phyloP scores from a whole-genome alignment of 192 early-diverging fungal genomes.

The Coemansia sp. region DNA sequence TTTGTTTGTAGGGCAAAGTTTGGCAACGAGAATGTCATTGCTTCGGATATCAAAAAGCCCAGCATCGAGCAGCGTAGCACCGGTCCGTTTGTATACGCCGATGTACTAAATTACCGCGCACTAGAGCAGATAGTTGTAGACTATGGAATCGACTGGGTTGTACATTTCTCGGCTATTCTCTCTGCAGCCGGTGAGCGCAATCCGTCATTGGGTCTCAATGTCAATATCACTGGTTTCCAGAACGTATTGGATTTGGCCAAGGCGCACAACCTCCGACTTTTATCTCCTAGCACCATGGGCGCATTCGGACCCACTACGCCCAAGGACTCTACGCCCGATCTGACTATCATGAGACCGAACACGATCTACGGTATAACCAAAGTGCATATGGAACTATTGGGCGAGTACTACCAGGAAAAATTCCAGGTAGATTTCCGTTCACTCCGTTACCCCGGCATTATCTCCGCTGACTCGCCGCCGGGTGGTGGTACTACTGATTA shows the following conservation, averaged over 20 bases:
- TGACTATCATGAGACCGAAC: conserved; percentile 70
- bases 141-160: conserved; percentile 67
- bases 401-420: conserved; percentile 69
- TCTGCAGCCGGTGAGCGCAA: conserved; percentile 72
- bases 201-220: conserved; percentile 59
- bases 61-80: conserved; percentile 48
- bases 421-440: conserved; percentile 69
- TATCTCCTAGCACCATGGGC: conserved; percentile 70
- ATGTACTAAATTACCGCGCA: conserved; percentile 65
- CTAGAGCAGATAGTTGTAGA: conserved; percentile 68
- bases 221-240: conserved; percentile 71
- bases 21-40: conserved; percentile 65
- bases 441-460: conserved; percentile 67
- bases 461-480: conserved; percentile 67
- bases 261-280: conserved; percentile 60
- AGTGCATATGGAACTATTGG: conserved; percentile 67
- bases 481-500: conserved; percentile 73
- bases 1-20: conserved; percentile 52
- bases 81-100: conserved; percentile 69
- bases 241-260: conserved; percentile 67
- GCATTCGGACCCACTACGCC: conserved; percentile 70
- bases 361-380: conserved; percentile 74
- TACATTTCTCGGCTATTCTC: conserved; percentile 69
- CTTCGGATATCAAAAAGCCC: conserved; percentile 70
- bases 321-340: conserved; percentile 62